Conservation (phyloP, 345 rosid genomes). For the Sisymbrium altissimum region DNA sequence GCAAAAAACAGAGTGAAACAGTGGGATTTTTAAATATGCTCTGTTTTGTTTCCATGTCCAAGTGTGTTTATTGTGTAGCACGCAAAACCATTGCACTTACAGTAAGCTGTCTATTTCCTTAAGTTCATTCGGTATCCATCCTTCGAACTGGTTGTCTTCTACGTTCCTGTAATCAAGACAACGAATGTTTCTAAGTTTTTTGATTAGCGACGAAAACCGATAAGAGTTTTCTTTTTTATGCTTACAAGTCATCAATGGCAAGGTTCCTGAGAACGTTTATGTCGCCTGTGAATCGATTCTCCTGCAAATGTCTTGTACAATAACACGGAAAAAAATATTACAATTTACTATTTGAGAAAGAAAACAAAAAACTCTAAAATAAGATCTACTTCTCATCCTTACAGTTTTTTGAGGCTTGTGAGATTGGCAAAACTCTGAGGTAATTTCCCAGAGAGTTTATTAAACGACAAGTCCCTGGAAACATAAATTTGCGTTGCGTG, state of each 20-base stretch:
- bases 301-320: conserved; percentile 57
- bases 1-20: conserved; percentile 24
- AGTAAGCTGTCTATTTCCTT: conserved; percentile 53
- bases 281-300: conserved; percentile 68
- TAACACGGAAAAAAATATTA: background rate
- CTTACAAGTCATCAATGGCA: conserved; percentile 75
- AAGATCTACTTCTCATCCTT: conserved; percentile 31
- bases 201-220: background rate
- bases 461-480: conserved; percentile 69
- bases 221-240: background rate
- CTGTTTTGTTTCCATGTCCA: background rate
- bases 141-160: conserved; percentile 67
- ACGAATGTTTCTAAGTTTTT: background rate
- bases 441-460: conserved; percentile 62
- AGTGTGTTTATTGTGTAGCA: conserved; percentile 3
- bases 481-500: background rate
- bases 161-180: conserved; percentile 53
- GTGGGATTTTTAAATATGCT: background rate
- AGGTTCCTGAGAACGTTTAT: conserved; percentile 65
- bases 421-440: conserved; percentile 68
- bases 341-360: too few relatives aligned
- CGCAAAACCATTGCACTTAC: conserved; percentile 45
- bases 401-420: conserved; percentile 56
- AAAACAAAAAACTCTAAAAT: background rate
- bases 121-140: conserved; percentile 80